Conservation (phyloP, 331 rosid genomes). For the Pyrus hybrid region DNA sequence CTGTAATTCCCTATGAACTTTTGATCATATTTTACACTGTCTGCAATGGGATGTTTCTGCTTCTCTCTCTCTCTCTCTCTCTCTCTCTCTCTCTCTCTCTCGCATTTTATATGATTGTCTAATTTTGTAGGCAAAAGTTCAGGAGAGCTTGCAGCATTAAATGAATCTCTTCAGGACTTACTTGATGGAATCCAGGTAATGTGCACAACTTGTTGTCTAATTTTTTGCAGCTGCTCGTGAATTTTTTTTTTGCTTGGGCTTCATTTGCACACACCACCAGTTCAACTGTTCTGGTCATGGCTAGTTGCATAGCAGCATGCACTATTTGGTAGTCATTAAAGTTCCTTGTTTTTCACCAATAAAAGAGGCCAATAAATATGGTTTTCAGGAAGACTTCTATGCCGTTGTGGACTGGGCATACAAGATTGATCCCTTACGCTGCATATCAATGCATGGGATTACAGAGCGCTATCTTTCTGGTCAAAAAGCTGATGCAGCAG, state of each 20-base stretch:
- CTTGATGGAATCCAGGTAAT: constrained; percentile 94
- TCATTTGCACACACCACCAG: background rate
- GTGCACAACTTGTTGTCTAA: constrained; percentile 9
- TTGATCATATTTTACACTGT: background rate
- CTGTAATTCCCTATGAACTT: background rate
- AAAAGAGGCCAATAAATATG: constrained; percentile 8
- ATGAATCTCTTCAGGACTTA: constrained; percentile 82
- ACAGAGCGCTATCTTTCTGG: constrained; percentile 95
- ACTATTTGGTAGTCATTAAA: constrained; percentile 2
- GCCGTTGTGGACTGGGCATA: constrained; percentile 94
- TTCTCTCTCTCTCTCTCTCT: constrained; percentile 8
- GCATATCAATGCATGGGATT: constrained; percentile 98
- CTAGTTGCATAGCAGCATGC: background rate
- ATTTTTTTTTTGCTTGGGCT: constrained; percentile 7
- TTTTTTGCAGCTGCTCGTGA: background rate
- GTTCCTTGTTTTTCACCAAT: constrained; percentile 9
- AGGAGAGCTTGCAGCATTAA: constrained; percentile 68
- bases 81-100: constrained; percentile 15
- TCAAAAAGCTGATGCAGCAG: constrained; percentile 94
- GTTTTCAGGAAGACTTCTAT: constrained; percentile 83
- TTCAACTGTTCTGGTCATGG: background rate
- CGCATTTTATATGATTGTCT: constrained; percentile 2
- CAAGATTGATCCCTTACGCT: constrained; percentile 86
- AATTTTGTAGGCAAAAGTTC: constrained; percentile 43
- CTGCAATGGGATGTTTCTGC: background rate